Base-by-base conservation (phyloP, 306 rosid species). In the Quercus mongolica region DNA sequence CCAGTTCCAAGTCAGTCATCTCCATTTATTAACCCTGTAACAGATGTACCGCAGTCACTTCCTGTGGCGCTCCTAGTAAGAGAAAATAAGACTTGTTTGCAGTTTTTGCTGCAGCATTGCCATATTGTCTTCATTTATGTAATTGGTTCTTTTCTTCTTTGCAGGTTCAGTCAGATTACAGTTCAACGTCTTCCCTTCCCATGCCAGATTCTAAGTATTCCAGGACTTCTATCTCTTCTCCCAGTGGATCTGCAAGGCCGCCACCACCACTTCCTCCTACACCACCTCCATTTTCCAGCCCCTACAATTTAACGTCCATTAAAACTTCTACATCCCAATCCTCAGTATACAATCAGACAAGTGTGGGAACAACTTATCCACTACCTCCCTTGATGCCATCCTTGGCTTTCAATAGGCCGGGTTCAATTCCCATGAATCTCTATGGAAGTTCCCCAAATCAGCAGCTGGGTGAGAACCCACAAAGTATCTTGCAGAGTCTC, bases 221-320 rank as follows among this genome's bases (percentile, higher is more conserved):
- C 44, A 89, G 97, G 87, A 83, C 65, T 64, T 81, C 92, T 69
- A 75, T 79, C 59, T 87, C 95, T 77, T 89, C 97, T 74, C 91
- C 99, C 33, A 76, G 93, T 79, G 93, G 95, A 71, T 88, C 86
- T 70, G 89, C 78, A 78, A 89, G 99, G 86, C 88, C 86, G 20
- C 96, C 93, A 55, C 99, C 99, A 57, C 99, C 99, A 4, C 99
- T 95, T 83, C 99, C 99, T 74, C 98, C 92, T 35, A 95, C 97
- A 28, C 98, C 98, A 20, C 96, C 99, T 71, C 99, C 97, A 77
- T 91, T 61, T 88, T 88, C 98, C 58, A 85, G 88, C 85, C 85
- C 92, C 20, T 89, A 85, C 81, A 91, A 94, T 85, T 59, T 88
- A 77, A 46, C 91, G 18, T 74, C 93, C 55, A 83, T 70, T 62